A percentile compares a stretch with the other conserved stretches of the same genome.
phyloP scores from a whole-genome alignment of 192 early-diverging fungal genomes.

The Coemansia sp. region DNA sequence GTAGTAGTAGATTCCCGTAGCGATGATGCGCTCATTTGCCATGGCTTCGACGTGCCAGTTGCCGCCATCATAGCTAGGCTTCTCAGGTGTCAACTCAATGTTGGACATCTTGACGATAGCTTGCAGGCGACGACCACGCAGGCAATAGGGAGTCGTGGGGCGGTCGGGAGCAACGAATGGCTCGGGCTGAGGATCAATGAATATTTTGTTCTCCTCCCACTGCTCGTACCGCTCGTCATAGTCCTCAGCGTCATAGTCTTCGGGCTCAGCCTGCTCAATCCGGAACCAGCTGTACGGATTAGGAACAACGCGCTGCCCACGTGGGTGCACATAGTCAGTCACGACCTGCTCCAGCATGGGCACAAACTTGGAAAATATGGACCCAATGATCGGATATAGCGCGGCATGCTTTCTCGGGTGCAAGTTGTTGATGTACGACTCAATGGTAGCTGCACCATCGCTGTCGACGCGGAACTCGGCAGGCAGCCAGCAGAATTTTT shows the following conservation, averaged over 20 bases:
- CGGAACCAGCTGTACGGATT: conserved; percentile 25
- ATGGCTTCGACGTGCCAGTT: conserved; percentile 73
- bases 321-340: conserved; percentile 28
- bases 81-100: conserved; percentile 67
- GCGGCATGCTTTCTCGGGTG: conserved; percentile 57
- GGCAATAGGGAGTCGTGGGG: conserved; percentile 18
- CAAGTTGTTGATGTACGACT: conserved; percentile 45
- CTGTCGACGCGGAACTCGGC: conserved; percentile 61
- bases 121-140: conserved; percentile 52
- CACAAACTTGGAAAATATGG: conserved; percentile 59
- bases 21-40: conserved; percentile 44
- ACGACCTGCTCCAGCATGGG: conserved; percentile 66
- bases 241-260: conserved; percentile 15
- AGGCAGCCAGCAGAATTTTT: conserved; percentile 63
- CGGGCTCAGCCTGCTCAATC: conserved; percentile 1
- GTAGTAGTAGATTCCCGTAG: conserved; percentile 77
- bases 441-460: conserved; percentile 51
- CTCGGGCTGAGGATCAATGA: conserved; percentile 39
- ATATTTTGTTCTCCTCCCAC: conserved; percentile 16
- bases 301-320: conserved; percentile 4
- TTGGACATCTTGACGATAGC: conserved; percentile 75
- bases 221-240: conserved; percentile 26
- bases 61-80: conserved; percentile 57
- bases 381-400: conserved; percentile 58
- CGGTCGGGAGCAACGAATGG: conserved; percentile 34